Conservation (phyloP, 73 alveolate genomes). For the Uronychia binucleata region DNA sequence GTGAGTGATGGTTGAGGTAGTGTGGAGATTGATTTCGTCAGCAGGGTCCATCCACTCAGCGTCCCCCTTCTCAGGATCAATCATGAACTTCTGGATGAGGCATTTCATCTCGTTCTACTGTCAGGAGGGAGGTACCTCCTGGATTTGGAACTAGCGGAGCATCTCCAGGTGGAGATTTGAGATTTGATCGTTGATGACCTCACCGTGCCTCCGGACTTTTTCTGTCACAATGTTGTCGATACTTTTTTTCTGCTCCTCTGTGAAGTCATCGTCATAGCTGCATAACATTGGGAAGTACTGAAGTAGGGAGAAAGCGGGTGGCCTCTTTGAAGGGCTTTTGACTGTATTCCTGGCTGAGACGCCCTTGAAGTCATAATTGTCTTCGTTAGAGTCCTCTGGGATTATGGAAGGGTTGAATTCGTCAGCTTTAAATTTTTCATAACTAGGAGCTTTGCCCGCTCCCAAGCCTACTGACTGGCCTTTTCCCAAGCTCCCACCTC, state of each 20-base stretch:
- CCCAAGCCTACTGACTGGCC: neutral
- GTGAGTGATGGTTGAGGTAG: no score
- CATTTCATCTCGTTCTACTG: no score
- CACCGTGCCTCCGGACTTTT: slow-evolving; percentile 15
- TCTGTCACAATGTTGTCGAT: slow-evolving; percentile 13
- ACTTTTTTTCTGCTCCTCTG: slow-evolving; percentile 15
- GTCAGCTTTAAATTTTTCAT: neutral
- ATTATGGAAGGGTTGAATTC: no score
- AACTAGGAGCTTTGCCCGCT: neutral
- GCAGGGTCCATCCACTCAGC: no score
- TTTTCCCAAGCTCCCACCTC: neutral
- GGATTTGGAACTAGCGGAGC: slow-evolving; percentile 50
- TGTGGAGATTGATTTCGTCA: no score
- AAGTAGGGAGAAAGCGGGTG: neutral
- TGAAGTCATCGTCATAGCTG: neutral
- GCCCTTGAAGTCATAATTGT: neutral
- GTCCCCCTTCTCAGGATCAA: no score
- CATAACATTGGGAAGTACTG: neutral
- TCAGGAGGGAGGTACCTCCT: slow-evolving; percentile 46
- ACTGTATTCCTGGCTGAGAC: neutral
- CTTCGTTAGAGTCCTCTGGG: neutral
- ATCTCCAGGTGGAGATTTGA: slow-evolving; percentile 55
- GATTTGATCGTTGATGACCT: slow-evolving; percentile 19
- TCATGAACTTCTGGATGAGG: no score
- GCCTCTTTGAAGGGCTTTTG: slow-evolving; percentile 11